Conservation (phyloP, 1,284 basidiomycete species). For the Naganishia sp. region DNA sequence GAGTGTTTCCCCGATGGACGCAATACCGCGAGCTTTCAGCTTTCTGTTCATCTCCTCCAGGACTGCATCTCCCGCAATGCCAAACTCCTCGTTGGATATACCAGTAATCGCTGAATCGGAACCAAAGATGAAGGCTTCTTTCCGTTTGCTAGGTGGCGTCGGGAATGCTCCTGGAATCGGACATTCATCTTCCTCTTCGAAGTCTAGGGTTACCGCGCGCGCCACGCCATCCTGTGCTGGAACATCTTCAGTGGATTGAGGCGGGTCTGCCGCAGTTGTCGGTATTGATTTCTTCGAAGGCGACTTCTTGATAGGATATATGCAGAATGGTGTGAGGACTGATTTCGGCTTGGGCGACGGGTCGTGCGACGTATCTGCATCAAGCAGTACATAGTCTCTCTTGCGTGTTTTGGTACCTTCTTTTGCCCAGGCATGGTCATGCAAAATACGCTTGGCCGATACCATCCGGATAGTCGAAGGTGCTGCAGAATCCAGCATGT, state of each 20-base stretch:
- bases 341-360: neutral
- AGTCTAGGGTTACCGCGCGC: neutral
- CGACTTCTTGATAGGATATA: conserved; percentile 14
- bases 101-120: neutral
- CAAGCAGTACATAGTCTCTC: too few species aligned
- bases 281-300: neutral
- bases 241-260: neutral
- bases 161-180: conserved; percentile 23
- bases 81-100: conserved; percentile 27
- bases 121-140: conserved; percentile 14
- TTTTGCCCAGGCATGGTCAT: too few species aligned
- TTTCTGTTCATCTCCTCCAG: conserved; percentile 31
- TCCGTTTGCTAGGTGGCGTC: conserved; percentile 11
- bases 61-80: conserved; percentile 24
- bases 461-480: conserved; percentile 16
- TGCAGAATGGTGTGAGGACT: conserved; percentile 13
- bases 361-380: neutral
- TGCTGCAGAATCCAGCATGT: conserved; percentile 6
- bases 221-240: neutral
- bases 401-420: too few species aligned
- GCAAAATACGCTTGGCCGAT: neutral
- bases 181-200: neutral
- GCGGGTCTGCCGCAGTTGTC: neutral
- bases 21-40: conserved; percentile 20
- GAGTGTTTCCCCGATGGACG: conserved; percentile 15